Percentiles rank a stretch among this genome's conserved stretches.
phyloP scores from a whole-genome alignment of 2,329 filamentous ascomycete species.

The Paecilomyces fulvus region DNA sequence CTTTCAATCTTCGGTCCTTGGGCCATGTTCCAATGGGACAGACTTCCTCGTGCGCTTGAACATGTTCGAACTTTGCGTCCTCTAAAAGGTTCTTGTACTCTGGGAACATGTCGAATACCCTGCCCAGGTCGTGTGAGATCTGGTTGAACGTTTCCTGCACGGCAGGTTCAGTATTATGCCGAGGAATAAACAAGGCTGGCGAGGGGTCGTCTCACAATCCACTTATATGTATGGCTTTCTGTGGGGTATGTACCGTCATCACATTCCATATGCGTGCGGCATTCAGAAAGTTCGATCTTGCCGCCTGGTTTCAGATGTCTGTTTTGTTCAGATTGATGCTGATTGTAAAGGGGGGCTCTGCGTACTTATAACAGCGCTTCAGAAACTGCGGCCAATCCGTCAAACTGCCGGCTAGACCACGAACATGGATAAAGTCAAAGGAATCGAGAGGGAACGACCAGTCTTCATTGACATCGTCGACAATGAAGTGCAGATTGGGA shows the following conservation, averaged over 20 bases:
- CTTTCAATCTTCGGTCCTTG: constrained; percentile 17
- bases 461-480: constrained; percentile 19
- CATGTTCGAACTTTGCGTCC: constrained; percentile 17
- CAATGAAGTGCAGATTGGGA: constrained; percentile 22
- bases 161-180: background rate
- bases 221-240: constrained; percentile 6
- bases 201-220: constrained; percentile 4
- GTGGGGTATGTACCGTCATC: constrained; percentile 18
- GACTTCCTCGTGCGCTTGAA: constrained; percentile 12
- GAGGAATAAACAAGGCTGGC: no score
- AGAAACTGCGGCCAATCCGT: constrained; percentile 14
- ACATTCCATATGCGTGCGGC: constrained; percentile 11
- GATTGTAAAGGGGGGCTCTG: background rate
- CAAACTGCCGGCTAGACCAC: constrained; percentile 14
- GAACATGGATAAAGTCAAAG: constrained; percentile 24
- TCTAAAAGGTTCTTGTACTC: constrained; percentile 9
- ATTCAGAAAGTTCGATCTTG: constrained; percentile 18
- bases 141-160: constrained; percentile 10
- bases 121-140: constrained; percentile 31
- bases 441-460: constrained; percentile 15
- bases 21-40: constrained; percentile 23
- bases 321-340: background rate
- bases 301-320: constrained; percentile 23
- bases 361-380: constrained; percentile 12
- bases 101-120: constrained; percentile 11